Percentiles rank a stretch among this genome's conserved stretches.
These are phyloP conservation scores for Parachlorella kessleri DNA, from an alignment of 139 green algal species.

Conservation along the genomic window DNA sequence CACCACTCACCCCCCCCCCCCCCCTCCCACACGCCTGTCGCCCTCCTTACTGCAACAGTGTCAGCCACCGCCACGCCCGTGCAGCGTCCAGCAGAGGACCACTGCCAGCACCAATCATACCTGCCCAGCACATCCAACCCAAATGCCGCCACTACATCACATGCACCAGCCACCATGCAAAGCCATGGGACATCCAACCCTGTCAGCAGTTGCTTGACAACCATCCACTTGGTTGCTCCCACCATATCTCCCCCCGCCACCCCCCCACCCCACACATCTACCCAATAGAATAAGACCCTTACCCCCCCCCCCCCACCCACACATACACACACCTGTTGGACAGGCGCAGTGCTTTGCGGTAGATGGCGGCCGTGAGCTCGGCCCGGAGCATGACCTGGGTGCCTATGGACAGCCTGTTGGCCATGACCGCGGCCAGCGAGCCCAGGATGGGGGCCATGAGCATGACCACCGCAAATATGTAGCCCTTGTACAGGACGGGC, in stretches of 20 bases:
- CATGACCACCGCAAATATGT: conserved; percentile 47
- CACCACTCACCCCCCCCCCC: not conserved
- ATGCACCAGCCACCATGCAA: not conserved
- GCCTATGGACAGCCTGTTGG: conserved; percentile 44
- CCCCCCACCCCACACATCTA: not conserved
- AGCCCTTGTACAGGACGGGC: conserved; percentile 25
- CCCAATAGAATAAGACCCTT: too few species aligned
- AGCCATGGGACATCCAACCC: not conserved
- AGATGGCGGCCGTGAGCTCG: conserved; percentile 85
- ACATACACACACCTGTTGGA: conserved; percentile 29
- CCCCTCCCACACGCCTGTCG: not conserved
- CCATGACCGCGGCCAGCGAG: conserved; percentile 31
- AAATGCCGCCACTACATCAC: not conserved
- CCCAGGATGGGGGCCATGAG: conserved; percentile 54
- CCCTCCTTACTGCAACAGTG: not conserved
- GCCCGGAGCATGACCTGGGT: conserved; percentile 53
- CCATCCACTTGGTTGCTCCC: not conserved
- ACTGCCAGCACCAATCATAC: too few species aligned
- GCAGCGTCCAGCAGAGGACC: too few species aligned
- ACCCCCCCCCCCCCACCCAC: not conserved
- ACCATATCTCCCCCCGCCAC: not conserved
- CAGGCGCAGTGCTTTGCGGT: conserved; percentile 83
- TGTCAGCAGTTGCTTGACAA: too few species aligned
- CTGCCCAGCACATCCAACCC: not conserved
- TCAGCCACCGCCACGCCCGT: too few species aligned